Evolutionary conservation across 2,329 filamentous ascomycete genomes (phyloP), one percentile per base, ranked within the genome.

Genomic region (Colletotrichum tanaceti): DNA sequence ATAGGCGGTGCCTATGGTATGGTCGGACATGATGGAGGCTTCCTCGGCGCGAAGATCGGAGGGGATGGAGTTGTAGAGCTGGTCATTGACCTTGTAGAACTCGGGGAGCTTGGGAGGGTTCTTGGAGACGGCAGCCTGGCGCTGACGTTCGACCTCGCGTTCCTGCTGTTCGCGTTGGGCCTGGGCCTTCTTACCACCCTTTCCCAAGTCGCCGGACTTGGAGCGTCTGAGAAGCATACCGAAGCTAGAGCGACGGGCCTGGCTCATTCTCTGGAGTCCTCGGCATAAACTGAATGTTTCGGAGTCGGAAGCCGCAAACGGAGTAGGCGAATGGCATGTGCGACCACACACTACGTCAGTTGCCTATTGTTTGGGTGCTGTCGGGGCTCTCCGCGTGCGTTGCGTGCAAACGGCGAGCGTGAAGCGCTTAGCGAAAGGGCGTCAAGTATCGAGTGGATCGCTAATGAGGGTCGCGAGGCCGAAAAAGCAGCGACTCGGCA

Each of bases 151-250:
- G 65, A 84, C 78, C 75, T 86, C 84, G 54, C 65, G 65, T 65
- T 68, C 65, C 43, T 68, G 65, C 72, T 82, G 82, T 73, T 85
- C 83, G 72, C 80, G 81, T 72, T 80, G 73, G 72, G 86, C 83
- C 79, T 88, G 84, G 75, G 82, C 83, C 82, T 89, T 90, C 79
- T 85, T 89, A 78, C 83, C 84, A 72, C 82, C 83, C 73, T 87
- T 87, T 73, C 84, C 85, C 66, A 91, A 77, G 72, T 92, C 89
- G 69, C 86, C 86, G 66, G 89, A 91, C 77, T 91, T 92, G 77
- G 86, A 87, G 73, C 90, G 87, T 79, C 89, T 86, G 71, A 92
- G 85, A 76, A 92, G 86, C 79, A 86, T 86, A 74, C 84, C 83
- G 80, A 87, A 81, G 74, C 82, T 85, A 72, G 84, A 77, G 70